These are phyloP conservation scores for Fusarium kyushuense DNA, from an alignment of 2,329 filamentous ascomycete species.

Conservation along the genomic window DNA sequence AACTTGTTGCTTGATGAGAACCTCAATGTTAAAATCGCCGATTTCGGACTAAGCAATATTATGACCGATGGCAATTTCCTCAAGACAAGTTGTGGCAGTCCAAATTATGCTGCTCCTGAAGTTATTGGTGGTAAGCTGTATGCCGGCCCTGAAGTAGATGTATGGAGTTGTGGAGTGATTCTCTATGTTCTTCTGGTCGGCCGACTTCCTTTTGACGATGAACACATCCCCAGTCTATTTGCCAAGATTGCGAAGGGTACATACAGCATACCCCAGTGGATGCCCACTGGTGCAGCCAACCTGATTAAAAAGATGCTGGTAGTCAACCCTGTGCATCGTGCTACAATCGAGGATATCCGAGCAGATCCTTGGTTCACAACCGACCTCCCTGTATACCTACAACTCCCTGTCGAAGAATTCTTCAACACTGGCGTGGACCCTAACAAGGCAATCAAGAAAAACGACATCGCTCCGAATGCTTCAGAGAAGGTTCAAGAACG, in stretches of 20 bases:
- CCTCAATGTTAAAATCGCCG: slow-evolving; percentile 98
- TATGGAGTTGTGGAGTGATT: slow-evolving; percentile 97
- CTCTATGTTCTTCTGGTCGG: slow-evolving; percentile 85
- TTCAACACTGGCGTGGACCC: slow-evolving; percentile 94
- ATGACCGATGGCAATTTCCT: slow-evolving; percentile 99
- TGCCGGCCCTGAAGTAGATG: slow-evolving; percentile 96
- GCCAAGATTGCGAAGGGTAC: slow-evolving; percentile 97
- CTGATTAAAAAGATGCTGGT: slow-evolving; percentile 95
- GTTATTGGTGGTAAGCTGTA: slow-evolving; percentile 98
- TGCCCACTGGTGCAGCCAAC: slow-evolving; percentile 82
- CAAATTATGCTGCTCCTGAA: slow-evolving; percentile 97
- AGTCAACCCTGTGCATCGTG: slow-evolving; percentile 93
- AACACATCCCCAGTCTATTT: slow-evolving; percentile 97
- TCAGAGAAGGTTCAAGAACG: slow-evolving; percentile 85
- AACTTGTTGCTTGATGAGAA: slow-evolving; percentile 95
- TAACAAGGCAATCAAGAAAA: slow-evolving; percentile 88
- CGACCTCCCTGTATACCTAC: slow-evolving; percentile 86
- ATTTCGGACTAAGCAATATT: slow-evolving; percentile 98
- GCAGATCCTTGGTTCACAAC: slow-evolving; percentile 94
- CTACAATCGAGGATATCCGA: slow-evolving; percentile 93
- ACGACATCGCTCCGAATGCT: slow-evolving; percentile 82
- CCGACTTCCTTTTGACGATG: slow-evolving; percentile 94
- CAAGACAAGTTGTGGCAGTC: slow-evolving; percentile 97
- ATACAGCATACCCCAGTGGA: slow-evolving; percentile 92
- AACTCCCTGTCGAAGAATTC: slow-evolving; percentile 90